Evolutionary conservation across 352 stramenopile genomes (phyloP), one percentile per base, ranked within the genome.

Genomic region (Globisporangium viniferum): DNA sequence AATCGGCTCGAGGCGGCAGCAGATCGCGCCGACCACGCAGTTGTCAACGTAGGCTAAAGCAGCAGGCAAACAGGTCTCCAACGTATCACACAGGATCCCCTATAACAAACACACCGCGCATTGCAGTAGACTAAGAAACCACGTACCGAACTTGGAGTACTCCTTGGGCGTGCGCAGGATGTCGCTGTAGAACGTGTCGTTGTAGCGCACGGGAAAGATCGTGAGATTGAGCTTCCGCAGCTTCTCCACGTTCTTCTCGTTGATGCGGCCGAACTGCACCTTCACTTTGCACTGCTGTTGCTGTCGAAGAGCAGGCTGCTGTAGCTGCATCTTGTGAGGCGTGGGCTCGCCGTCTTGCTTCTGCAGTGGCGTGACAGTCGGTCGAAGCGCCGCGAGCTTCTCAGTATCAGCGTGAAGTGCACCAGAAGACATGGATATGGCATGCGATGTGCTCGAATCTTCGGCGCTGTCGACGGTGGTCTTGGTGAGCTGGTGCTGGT

Each of bases 181-280:
- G 62, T 98, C 91, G 39, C 77, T 76, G 80, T 99, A 99, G 76
- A 98, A 99, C 14, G 74, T 81, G 39, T 98, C 80, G 71, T 92
- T 92, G 79, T 99, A 99, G 33, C 84, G 73, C 44, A 99, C 89
- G 22, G 94, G 94, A 76, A 98, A 98, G 70, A 96, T 95, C 44
- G 84, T 73, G 56, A 86, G 62, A 69, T 98, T 98, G 41, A 98
- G 86, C 70, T 87, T 88, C 24, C 92, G 86, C 41, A 98, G 79
- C 67, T 93, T 72, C 36, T 85, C 71, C 22, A 93, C 70, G 64
- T 95, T 95, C 67, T 72, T 73, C 53, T 71, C 76, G 59, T 82
- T 78, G 54, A 95, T 88, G 22, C 73, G 69, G 14, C 74, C 72
- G 27, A 93, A 87, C 9, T 64, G 60, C n/a, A 92, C 71, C 15